phyloP scores from a whole-genome alignment of 1,284 basidiomycete species.

The Papiliotrema flavescens region DNA sequence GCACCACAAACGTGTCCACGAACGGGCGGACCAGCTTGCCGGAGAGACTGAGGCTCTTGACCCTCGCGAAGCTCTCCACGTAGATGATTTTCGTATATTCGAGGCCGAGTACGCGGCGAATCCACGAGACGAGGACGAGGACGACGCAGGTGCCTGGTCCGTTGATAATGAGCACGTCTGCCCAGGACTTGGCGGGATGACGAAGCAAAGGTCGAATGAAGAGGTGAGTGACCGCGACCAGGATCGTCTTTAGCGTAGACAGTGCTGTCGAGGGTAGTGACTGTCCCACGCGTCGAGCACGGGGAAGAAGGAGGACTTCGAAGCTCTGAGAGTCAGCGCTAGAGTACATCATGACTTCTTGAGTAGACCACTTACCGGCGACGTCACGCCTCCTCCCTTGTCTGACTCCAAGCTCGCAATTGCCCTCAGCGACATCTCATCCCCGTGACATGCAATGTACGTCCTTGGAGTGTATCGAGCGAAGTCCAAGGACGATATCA shows the following conservation, averaged over 20 bases:
- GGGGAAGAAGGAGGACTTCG: conserved; percentile 64
- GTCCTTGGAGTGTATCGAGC: conserved; percentile 68
- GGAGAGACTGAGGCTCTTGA: conserved; percentile 74
- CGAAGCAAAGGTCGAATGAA: conserved; percentile 54
- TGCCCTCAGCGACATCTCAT: conserved; percentile 55
- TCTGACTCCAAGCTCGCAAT: conserved; percentile 58
- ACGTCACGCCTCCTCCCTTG: conserved; percentile 23
- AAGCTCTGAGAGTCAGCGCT: conserved; percentile 14
- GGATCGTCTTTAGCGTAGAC: conserved; percentile 62
- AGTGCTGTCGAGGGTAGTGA: conserved; percentile 63
- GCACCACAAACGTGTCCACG: conserved; percentile 82
- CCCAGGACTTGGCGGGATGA: conserved; percentile 51
- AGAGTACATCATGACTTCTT: too few relatives aligned
- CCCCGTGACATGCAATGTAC: conserved; percentile 81
- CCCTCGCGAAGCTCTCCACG: conserved; percentile 91
- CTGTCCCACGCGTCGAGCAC: conserved; percentile 82
- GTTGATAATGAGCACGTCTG: conserved; percentile 82
- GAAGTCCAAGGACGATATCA: conserved; percentile 74
- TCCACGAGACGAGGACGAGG: conserved; percentile 67
- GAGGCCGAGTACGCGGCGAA: conserved; percentile 74
- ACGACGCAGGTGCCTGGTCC: conserved; percentile 93
- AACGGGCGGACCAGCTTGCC: conserved; percentile 74
- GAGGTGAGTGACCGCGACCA: conserved; percentile 58
- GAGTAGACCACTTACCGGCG: not conserved
- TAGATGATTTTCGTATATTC: conserved; percentile 75